These are phyloP conservation scores for Quercus phellos DNA, from an alignment of 331 rosid species.

Conservation along the genomic window DNA sequence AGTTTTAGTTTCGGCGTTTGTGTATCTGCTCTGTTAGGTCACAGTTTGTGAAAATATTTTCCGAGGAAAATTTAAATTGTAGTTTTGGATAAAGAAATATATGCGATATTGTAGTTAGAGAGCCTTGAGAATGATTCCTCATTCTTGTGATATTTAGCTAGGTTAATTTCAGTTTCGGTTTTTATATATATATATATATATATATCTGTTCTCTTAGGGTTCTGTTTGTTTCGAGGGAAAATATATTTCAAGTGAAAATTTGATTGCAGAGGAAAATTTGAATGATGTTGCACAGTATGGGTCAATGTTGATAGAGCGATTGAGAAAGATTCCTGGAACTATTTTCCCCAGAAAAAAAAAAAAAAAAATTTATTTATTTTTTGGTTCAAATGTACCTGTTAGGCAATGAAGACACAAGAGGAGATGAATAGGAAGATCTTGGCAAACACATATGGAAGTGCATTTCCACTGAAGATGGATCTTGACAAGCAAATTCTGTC, in stretches of 20 bases:
- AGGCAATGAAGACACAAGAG: conserved; percentile 41
- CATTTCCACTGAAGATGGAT: conserved; percentile 74
- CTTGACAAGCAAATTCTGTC: conserved; percentile 76
- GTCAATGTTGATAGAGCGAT: not conserved
- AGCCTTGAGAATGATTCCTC: too few relatives aligned
- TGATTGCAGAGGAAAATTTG: not conserved
- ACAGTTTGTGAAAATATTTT: too few relatives aligned
- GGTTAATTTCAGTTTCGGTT: too few relatives aligned
- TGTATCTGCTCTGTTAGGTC: too few relatives aligned
- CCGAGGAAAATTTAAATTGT: too few relatives aligned
- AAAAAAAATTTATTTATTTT: not conserved
- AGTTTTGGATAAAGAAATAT: too few relatives aligned
- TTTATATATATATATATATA: too few relatives aligned
- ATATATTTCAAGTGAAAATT: not conserved
- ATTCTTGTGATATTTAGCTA: too few relatives aligned
- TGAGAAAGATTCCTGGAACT: not conserved
- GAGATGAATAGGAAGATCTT: conserved; percentile 54
- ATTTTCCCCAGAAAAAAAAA: not conserved
- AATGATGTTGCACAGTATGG: not conserved
- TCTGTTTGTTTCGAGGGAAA: not conserved
- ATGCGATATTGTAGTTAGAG: too few relatives aligned
- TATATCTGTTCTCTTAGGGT: not conserved
- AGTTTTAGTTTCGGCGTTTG: too few relatives aligned
- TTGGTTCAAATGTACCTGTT: not conserved
- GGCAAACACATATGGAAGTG: conserved; percentile 60